Evolutionary conservation across 2,329 filamentous ascomycete species (phyloP).

Genomic region (Penicillium glabrum): DNA sequence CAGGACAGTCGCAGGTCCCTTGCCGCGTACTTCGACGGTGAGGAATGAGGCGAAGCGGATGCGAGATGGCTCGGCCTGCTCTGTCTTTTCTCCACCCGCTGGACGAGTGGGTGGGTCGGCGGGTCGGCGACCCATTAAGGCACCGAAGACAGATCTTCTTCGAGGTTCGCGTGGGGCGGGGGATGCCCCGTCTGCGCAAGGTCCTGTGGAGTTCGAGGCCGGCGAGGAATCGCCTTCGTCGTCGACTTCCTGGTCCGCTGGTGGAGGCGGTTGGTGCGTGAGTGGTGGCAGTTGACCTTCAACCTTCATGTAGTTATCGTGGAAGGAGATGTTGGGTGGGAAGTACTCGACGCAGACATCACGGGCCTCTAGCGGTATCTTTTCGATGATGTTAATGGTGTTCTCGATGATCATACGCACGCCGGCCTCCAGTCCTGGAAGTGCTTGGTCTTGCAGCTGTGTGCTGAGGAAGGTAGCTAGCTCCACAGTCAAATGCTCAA

Average conservation of each 20-base stretch:
- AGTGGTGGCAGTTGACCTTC: constrained; percentile 68
- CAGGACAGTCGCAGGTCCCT: constrained; percentile 62
- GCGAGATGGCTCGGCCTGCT: constrained; percentile 39
- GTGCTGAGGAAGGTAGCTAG: constrained; percentile 70
- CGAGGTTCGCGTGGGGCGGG: constrained; percentile 26
- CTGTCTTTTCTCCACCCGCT: constrained; percentile 21
- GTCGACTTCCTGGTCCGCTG: constrained; percentile 20
- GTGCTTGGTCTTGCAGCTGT: constrained; percentile 73
- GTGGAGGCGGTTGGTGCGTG: constrained; percentile 18
- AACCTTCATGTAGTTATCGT: constrained; percentile 77
- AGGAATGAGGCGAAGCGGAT: constrained; percentile 76
- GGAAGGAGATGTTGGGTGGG: constrained; percentile 69
- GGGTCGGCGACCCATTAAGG: constrained; percentile 32
- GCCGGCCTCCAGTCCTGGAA: constrained; percentile 79
- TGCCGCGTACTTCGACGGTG: constrained; percentile 70
- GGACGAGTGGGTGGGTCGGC: constrained; percentile 7
- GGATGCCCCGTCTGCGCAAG: constrained; percentile 11
- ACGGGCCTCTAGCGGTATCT: constrained; percentile 85
- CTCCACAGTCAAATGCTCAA: constrained; percentile 66
- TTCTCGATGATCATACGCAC: constrained; percentile 92
- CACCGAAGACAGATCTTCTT: constrained; percentile 45
- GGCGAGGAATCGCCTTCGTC: constrained; percentile 25
- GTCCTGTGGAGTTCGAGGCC: constrained; percentile 20
- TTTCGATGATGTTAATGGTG: constrained; percentile 78
- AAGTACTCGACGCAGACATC: constrained; percentile 89